These are phyloP conservation scores for Mucuna pruriens DNA, from an alignment of 306 rosid genomes.

Conservation along the genomic window DNA sequence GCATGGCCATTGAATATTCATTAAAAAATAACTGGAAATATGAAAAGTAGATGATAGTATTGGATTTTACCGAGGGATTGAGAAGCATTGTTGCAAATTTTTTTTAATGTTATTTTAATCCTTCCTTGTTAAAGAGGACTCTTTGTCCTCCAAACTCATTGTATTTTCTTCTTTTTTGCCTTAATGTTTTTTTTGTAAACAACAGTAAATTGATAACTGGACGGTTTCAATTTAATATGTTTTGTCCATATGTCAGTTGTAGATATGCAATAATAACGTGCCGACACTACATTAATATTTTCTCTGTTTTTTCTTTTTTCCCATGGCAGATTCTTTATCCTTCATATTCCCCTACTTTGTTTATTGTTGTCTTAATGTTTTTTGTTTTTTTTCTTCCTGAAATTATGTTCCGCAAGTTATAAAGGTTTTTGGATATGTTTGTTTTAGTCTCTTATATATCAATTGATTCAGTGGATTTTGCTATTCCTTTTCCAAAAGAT, in stretches of 20 bases:
- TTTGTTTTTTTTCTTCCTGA: neutral
- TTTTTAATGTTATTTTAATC: neutral
- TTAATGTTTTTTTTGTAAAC: neutral
- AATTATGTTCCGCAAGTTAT: neutral
- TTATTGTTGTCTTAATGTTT: neutral
- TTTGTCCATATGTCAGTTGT: neutral
- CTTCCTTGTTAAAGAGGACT: conserved; percentile 9
- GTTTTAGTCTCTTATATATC: neutral
- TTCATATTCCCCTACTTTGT: neutral
- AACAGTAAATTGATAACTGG: neutral
- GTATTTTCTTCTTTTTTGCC: conserved; percentile 11
- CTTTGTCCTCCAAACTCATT: neutral
- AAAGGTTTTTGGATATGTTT: conserved; percentile 4
- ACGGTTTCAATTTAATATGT: conserved; percentile 9
- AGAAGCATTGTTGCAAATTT: conserved; percentile 21
- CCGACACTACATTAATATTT: neutral
- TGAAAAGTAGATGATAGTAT: too few relatives aligned
- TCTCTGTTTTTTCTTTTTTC: neutral
- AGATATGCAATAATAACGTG: neutral
- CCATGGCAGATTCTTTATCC: conserved; percentile 2
- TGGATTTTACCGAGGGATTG: neutral
- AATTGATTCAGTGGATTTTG: conserved; percentile 22
- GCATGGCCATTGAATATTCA: neutral
- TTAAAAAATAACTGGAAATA: too few relatives aligned
- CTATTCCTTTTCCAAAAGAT: neutral